These are phyloP conservation scores for Tephrocybe sp. DNA, from an alignment of 768 basidiomycete genomes.

Conservation along the genomic window DNA sequence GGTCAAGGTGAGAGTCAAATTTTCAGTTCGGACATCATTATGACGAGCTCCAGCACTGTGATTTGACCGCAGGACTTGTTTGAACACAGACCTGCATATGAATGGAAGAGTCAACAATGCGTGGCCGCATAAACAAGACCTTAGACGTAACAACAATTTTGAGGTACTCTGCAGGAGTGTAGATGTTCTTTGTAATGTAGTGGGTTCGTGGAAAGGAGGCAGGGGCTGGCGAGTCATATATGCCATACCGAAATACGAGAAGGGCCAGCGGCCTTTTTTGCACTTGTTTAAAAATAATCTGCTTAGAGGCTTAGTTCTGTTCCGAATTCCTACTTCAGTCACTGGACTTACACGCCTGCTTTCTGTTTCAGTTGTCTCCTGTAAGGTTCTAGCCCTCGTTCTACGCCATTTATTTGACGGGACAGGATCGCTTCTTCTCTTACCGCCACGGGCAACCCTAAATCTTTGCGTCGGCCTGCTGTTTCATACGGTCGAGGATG, in stretches of 20 bases:
- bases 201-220: not conserved
- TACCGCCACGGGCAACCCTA: not conserved
- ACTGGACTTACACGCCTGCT: not conserved
- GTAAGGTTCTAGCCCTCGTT: not conserved
- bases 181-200: not conserved
- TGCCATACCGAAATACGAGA: not conserved
- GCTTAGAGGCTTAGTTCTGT: no score
- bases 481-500: slow-evolving; percentile 9
- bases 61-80: not conserved
- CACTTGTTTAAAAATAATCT: not conserved
- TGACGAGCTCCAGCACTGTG: slow-evolving; percentile 4
- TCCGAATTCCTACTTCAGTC: no score
- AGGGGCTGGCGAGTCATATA: not conserved
- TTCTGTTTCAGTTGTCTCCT: not conserved
- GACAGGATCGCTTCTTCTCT: not conserved
- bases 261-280: not conserved
- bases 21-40: not conserved
- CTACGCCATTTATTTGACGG: not conserved
- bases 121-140: not conserved
- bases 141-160: not conserved
- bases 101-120: not conserved
- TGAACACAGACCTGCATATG: not conserved
- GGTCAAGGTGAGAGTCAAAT: not conserved
- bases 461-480: not conserved
- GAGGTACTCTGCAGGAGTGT: not conserved